phyloP scores from a whole-genome alignment of 106 monocot genomes.

The Acorus gramineus region DNA sequence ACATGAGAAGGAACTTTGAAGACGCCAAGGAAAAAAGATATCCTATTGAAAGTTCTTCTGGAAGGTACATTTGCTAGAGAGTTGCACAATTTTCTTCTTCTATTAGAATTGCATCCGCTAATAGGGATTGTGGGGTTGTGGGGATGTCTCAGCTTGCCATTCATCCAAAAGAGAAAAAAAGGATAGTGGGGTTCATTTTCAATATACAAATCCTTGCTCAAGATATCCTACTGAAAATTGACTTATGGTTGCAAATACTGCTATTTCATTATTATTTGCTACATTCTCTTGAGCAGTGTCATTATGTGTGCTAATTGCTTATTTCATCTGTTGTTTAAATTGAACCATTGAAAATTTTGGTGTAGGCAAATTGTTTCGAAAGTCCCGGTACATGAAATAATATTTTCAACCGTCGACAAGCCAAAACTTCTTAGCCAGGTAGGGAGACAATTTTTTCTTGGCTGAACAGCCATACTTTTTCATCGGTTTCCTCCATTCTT shows the following conservation, averaged over 20 bases:
- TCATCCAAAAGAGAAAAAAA: too few relatives aligned
- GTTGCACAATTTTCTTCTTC: not conserved
- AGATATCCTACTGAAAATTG: not conserved
- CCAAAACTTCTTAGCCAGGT: slow-evolving; percentile 97
- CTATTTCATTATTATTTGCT: too few relatives aligned
- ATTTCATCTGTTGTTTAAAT: too few relatives aligned
- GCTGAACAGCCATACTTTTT: not conserved
- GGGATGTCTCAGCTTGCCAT: too few relatives aligned
- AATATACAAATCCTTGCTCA: not conserved
- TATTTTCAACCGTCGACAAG: slow-evolving; percentile 85
- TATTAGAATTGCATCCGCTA: too few relatives aligned
- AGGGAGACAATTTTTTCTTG: not conserved
- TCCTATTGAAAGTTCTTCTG: slow-evolving; percentile 30
- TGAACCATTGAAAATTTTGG: too few relatives aligned
- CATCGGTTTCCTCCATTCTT: not conserved
- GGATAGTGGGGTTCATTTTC: too few relatives aligned
- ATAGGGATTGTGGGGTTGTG: too few relatives aligned
- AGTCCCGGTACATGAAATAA: slow-evolving; percentile 62
- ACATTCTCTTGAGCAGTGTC: too few relatives aligned
- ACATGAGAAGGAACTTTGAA: slow-evolving; percentile 22
- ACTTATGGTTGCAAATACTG: too few relatives aligned
- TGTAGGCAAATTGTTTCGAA: slow-evolving; percentile 47
- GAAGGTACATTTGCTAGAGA: slow-evolving; percentile 21
- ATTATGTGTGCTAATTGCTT: too few relatives aligned
- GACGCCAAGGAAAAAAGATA: slow-evolving; percentile 30